Conservation (phyloP, 352 stramenopile genomes). For the Blastocystis sp. region DNA sequence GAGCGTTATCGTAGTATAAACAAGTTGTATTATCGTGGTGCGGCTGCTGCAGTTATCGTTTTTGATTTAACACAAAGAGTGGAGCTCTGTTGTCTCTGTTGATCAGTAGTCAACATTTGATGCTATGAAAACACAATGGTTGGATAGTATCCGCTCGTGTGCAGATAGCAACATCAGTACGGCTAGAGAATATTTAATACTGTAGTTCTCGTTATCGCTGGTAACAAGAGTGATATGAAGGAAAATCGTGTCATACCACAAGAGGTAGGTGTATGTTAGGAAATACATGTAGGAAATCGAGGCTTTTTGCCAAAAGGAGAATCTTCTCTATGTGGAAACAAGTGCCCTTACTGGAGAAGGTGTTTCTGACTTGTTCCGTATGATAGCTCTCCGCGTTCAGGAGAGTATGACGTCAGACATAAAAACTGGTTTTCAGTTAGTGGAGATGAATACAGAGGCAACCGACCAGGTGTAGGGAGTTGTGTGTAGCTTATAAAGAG, state of each 20-base stretch:
- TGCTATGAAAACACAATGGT: constrained; percentile 48
- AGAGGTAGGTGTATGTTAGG: not conserved
- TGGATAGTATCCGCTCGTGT: constrained; percentile 38
- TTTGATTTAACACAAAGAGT: constrained; percentile 57
- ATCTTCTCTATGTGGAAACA: constrained; percentile 39
- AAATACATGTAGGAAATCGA: constrained; percentile 17
- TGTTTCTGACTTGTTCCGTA: constrained; percentile 28
- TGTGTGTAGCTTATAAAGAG: not conserved
- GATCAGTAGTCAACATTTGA: constrained; percentile 37
- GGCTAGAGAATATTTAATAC: not conserved
- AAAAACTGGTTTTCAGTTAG: constrained; percentile 27
- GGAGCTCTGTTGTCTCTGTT: not conserved
- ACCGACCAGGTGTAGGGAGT: constrained; percentile 1
- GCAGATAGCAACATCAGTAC: constrained; percentile 55
- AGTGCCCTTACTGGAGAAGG: constrained; percentile 16
- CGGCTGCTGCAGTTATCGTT: constrained; percentile 44
- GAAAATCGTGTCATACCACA: not conserved
- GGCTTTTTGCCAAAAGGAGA: constrained; percentile 16
- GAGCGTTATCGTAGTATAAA: constrained; percentile 58
- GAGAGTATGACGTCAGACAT: constrained; percentile 8
- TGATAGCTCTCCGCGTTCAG: constrained; percentile 8
- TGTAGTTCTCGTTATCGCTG: constrained; percentile 53
- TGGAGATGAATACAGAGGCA: constrained; percentile 37
- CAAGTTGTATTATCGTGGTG: constrained; percentile 58
- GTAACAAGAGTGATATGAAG: constrained; percentile 56